These are phyloP conservation scores for Sugiyamaella qingdaonensis DNA, from an alignment of 805 yeast species.

Conservation along the genomic window DNA sequence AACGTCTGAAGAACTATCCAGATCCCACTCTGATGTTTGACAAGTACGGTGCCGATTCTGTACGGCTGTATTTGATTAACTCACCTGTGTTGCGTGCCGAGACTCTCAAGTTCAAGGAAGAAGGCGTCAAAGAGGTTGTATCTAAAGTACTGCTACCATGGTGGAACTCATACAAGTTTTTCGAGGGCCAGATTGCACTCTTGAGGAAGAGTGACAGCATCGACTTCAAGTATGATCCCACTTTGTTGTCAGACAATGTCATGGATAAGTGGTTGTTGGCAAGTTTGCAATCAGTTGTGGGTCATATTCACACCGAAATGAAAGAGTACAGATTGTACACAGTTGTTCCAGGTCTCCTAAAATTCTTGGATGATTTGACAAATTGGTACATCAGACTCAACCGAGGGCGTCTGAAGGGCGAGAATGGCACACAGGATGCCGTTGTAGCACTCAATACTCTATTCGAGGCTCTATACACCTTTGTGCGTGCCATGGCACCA, in stretches of 20 bases:
- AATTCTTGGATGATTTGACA: constrained; percentile 88
- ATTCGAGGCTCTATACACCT: constrained; percentile 82
- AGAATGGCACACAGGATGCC: constrained; percentile 80
- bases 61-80: constrained; percentile 91
- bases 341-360: constrained; percentile 88
- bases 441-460: constrained; percentile 83
- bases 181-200: constrained; percentile 88
- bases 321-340: constrained; percentile 83
- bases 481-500: constrained; percentile 97
- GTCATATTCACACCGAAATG: constrained; percentile 88
- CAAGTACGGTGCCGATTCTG: constrained; percentile 96
- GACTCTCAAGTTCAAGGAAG: constrained; percentile 94
- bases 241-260: constrained; percentile 68
- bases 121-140: constrained; percentile 97
- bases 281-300: constrained; percentile 86
- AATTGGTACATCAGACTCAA: constrained; percentile 99
- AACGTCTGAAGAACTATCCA: constrained; percentile 95
- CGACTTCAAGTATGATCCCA: constrained; percentile 69
- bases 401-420: constrained; percentile 97
- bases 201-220: constrained; percentile 68
- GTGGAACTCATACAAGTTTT: constrained; percentile 97
- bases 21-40: constrained; percentile 81
- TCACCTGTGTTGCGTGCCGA: constrained; percentile 98
- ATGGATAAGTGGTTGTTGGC: constrained; percentile 98
- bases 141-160: constrained; percentile 95